Evolutionary conservation across 306 rosid genomes (phyloP).

Genomic region (Inga oerstediana): DNA sequence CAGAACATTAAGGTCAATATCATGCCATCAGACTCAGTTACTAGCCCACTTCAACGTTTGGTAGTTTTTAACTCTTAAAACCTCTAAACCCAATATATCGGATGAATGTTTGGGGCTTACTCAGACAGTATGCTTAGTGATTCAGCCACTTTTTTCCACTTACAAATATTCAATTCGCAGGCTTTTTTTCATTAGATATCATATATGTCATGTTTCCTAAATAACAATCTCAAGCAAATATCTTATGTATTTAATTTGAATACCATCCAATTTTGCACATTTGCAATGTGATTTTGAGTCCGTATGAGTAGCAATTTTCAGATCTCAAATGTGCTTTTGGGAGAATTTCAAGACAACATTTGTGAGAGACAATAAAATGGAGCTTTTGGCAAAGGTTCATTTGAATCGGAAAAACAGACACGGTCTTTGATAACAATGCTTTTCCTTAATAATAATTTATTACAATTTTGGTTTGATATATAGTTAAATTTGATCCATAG

Average conservation of each 20-base stretch:
- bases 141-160: not conserved
- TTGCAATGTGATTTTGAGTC: not conserved
- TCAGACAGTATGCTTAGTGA: not conserved
- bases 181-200: not conserved
- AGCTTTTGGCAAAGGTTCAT: too few relatives aligned
- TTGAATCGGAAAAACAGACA: too few relatives aligned
- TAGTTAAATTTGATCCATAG: too few relatives aligned
- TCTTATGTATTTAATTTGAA: not conserved
- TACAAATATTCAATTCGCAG: not conserved
- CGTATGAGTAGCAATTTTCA: not conserved
- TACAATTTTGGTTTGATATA: not conserved
- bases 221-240: not conserved
- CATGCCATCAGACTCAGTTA: constrained; percentile 39
- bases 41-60: not conserved
- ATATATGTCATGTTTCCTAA: not conserved
- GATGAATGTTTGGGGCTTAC: not conserved
- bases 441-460: not conserved
- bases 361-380: too few relatives aligned
- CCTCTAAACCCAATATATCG: not conserved
- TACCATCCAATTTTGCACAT: not conserved
- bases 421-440: not conserved
- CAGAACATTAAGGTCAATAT: constrained; percentile 31
- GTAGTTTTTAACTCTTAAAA: constrained; percentile 24
- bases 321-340: too few relatives aligned
- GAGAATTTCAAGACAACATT: too few relatives aligned